Base-by-base conservation (phyloP, 2,329 filamentous ascomycete species). In the Talaromyces sp. region DNA sequence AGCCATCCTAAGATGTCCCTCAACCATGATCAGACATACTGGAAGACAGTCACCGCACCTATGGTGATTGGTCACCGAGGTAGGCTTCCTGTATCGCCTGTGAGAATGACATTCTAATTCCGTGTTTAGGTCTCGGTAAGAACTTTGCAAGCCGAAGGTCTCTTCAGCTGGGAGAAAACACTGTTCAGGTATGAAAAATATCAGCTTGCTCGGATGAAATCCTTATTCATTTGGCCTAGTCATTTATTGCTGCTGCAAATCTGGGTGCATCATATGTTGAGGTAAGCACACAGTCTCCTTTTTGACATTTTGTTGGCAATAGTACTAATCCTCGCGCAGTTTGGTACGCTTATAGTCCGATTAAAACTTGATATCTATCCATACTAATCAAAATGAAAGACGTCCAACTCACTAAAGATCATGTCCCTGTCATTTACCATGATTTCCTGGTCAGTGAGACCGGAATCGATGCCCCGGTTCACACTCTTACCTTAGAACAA, bases 391-490 rank as follows among this genome's bases (percentile, higher is more conserved):
- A 47, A 10, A n/a, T 33, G 24, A 62, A 90, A 73, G 95, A 99
- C 75, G 95, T 99, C 0, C 95, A 99, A 75, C 83, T 99, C 45
- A 99, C 95, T n/a, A 99, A 99, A 74, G 95, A 99, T 74, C 93
- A 96, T 72, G 93, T 99, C 1, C 95, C 95, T 0, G 94, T 99
- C 69, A 97, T 99, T 72, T 99, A 99, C 75, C 95, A 99, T 75
- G 95, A 99, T 77, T 99, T 99, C 73, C 84, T 98, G 14, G 95
- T 99, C 75, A 97, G 93, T 74, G 95, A 99, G 79, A 98, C 95
- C 0, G 95, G 96, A 10, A 95, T 97, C 62, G 95, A 99, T 74
- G 95, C 95, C 0, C 95, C 95, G 0, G 94, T 99, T 1, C 95
- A 99, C 75, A 96, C 92, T 0, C 82, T 99, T 68, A 99, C 95